These are phyloP conservation scores for Myxozyma sirexii DNA, from an alignment of 805 yeast genomes.

Conservation along the genomic window DNA sequence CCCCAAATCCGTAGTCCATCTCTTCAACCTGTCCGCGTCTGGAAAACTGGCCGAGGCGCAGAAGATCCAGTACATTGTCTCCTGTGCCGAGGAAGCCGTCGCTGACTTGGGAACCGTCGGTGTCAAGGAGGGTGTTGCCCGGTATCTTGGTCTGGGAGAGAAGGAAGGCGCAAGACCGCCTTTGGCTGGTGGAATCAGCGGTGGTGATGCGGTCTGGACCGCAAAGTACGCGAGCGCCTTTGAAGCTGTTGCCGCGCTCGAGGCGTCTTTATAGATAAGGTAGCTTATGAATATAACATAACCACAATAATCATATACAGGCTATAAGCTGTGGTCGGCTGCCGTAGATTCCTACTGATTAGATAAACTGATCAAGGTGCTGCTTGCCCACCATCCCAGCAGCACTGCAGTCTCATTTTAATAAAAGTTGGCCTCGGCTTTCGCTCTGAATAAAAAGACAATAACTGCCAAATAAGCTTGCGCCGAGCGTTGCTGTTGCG, in stretches of 20 bases:
- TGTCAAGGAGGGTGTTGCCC: slow-evolving; percentile 49
- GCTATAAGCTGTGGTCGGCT: no score
- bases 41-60: slow-evolving; percentile 48
- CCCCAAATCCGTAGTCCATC: slow-evolving; percentile 52
- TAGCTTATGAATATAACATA: no score
- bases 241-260: slow-evolving; percentile 15
- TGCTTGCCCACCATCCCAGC: no score
- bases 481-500: no score
- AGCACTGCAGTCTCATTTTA: no score
- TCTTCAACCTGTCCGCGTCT: slow-evolving; percentile 43
- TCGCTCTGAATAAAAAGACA: background rate
- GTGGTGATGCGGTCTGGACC: slow-evolving; percentile 26
- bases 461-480: no score
- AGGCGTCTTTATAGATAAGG: slow-evolving; percentile 17
- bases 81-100: slow-evolving; percentile 53
- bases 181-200: slow-evolving; percentile 38
- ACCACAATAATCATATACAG: no score
- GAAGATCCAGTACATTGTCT: slow-evolving; percentile 48
- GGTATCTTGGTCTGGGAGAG: slow-evolving; percentile 49
- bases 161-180: slow-evolving; percentile 53
- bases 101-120: slow-evolving; percentile 52
- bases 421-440: no score
- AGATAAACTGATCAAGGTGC: no score
- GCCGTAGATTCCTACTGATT: no score
- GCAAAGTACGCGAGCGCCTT: slow-evolving; percentile 17